A percentile compares a stretch with the other conserved stretches of the same genome.
Evolutionary conservation across 169 alveolate species (phyloP).

Genomic region (Eimeria zaria): DNA sequence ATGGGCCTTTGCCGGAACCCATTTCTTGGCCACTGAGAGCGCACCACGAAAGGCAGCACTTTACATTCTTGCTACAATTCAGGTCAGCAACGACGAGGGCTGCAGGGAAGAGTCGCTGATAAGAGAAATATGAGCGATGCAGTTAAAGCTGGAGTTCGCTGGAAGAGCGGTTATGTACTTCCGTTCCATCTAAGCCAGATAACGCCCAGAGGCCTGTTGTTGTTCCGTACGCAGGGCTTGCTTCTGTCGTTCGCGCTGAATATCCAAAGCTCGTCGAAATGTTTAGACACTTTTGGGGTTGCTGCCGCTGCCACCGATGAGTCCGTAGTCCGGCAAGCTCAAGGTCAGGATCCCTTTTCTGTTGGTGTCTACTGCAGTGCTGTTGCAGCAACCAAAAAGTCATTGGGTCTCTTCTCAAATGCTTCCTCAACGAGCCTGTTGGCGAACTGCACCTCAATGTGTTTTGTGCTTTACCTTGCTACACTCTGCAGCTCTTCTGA

Average conservation of each 20-base stretch:
- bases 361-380: not conserved
- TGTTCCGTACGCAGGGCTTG: constrained; percentile 10
- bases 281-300: constrained; percentile 59
- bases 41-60: constrained; percentile 54
- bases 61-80: constrained; percentile 15
- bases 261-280: constrained; percentile 31
- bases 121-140: not conserved
- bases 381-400: not conserved
- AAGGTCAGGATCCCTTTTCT: constrained; percentile 2
- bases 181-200: not conserved
- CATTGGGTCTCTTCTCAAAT: not conserved
- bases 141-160: not conserved
- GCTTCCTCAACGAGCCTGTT: not conserved
- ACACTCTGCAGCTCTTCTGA: constrained; percentile 22
- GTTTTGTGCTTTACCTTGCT: not conserved
- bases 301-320: constrained; percentile 70
- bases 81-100: constrained; percentile 18
- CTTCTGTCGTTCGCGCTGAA: constrained; percentile 61
- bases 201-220: not conserved
- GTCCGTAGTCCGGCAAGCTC: constrained; percentile 36
- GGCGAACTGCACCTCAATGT: not conserved
- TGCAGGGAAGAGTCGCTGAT: not conserved
- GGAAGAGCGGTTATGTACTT: not conserved
- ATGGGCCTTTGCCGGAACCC: constrained; percentile 42
- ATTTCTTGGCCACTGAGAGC: not conserved